Base-by-base conservation (phyloP, 2,329 filamentous ascomycete genomes). In the Colletotrichum falcatum region DNA sequence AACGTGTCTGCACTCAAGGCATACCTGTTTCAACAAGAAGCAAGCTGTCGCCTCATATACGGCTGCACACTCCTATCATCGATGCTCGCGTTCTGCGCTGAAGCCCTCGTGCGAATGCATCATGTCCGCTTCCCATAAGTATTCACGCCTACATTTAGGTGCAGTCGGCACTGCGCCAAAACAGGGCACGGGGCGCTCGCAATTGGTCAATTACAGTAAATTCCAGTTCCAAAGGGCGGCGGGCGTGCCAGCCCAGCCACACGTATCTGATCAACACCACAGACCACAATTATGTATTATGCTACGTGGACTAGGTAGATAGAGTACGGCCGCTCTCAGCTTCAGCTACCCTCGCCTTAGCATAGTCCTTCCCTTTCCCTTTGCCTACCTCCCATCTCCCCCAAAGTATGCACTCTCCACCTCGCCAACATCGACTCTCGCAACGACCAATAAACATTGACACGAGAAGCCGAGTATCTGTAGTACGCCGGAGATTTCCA, bases 191-290 rank as follows among this genome's bases (percentile, higher is more conserved):
- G n/a, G n/a, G n/a, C 7, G 54, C 7, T 55, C n/a, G 8, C 7
- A 23, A 3, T 26, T 14, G 35, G n/a, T 39, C 35, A 37, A 56
- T 56, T 26, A 56, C 35, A 39, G 33, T 33, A 35, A 56, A 56
- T 56, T 56, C 54, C 54, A 56, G 54, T 37, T 55, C 33, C n/a
- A 39, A 26, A 28, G 54, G 14, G 54, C 54, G 35, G 35, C 54
- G n/a, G 7, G 33, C 14, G n/a, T 56, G 35, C 54, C 33, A 56
- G 54, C 35, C 54, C 33, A 56, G 54, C 35, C 54, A 39, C 54
- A 56, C 54, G 33, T 56, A 39, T 39, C 35, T n/a, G 54, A 56
- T 39, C 54, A 56, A 56, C 33, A 26, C 54, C n/a, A 37, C n/a
- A 16, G n/a, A n/a, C n/a, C n/a, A n/a, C n/a, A n/a, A n/a, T n/a